Base-by-base conservation (phyloP, 176 grass and related monocot genomes). In the Carex scoparia region DNA sequence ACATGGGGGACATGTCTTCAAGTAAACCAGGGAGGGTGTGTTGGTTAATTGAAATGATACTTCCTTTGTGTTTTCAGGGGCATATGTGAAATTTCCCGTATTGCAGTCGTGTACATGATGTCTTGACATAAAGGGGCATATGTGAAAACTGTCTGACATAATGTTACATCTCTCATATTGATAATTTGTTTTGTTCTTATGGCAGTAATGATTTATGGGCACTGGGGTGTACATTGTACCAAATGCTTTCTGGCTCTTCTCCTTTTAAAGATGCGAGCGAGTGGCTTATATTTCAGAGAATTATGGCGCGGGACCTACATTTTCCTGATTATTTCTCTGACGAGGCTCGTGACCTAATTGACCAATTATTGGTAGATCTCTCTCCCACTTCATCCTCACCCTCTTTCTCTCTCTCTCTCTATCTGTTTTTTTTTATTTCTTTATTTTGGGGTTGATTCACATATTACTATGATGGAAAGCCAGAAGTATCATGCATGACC, bases 251-350 rank as follows among this genome's bases (percentile, higher is more conserved):
- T 87, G 97, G 97, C 12, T 95, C 87, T 73, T 94, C 93, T 16
- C 97, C 97, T 8, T 99, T 99, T 91, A 96, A 96, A 88, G 97
- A 99, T 87, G 91, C 93, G 18, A 99, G 87, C 48, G 93, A 99
- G 67, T 96, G 97, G 93, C 90, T 95, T 81, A 95, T 96, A 86
- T 99, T 94, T 87, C 93, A 99, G 82, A 94, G 90, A 86, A 99
- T 99, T 74, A 94, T 92, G 51, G 91, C 97, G 11, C 90, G 97
- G 65, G 93, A 99, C 75, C 84, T 99, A 38, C 93, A 87, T 84
- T 88, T 96, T 87, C 97, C 90, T 27, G 91, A 96, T 13, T 91
- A 92, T 84, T 92, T 99, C 80, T 99, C 97, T 44, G 66, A 90
- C 79, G 90, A 99, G 89, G 93, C 93, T 18, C 91, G 85, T 77